Base-by-base conservation (phyloP, 495 filamentous ascomycete genomes). In the Penicillium subrubescens region DNA sequence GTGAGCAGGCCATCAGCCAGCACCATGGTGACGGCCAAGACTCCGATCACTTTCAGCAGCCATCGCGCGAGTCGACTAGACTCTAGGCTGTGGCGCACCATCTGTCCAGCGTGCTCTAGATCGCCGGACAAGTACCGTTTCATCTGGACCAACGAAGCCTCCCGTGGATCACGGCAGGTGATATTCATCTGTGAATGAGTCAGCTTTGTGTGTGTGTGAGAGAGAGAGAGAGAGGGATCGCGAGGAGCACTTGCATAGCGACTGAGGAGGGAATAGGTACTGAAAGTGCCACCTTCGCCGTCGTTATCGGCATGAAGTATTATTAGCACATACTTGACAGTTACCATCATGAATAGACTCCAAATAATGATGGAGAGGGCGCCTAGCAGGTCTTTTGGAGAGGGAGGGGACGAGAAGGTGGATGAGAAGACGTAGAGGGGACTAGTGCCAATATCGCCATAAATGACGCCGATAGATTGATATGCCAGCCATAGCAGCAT, bases 211-310 rank as follows among this genome's bases (percentile, higher is more conserved):
- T n/a, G n/a, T n/a, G n/a, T 21, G 39, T 0, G 19, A n/a, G 35
- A 21, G 0, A 58, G 35, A 31, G 39, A 58, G 19, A n/a, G 35
- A 21, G 0, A 58, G 35, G 19, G 39, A 58, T 44, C 14, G 21
- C 19, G 21, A 46, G 52, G 33, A 8, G 11, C 2, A 77, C 81
- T 73, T 78, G 88, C 89, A 77, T 87, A 91, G 69, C 89, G 79
- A 1, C 88, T 86, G 1, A 93, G 79, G n/a, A 93, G 74, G 17
- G 87, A 86, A 71, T 92, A 93, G 23, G 86, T 81, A 50, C 84
- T 87, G 68, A 93, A 93, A 1, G 90, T 93, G 53, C 90, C 90
- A 8, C 90, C 90, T 72, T 93, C 90, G 37, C 90, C 90, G 60
- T 92, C 88, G 70, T 92, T 89, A 74, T 93, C 90, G 25, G 89